Evolutionary conservation across 345 rosid species (phyloP).

Genomic region (Noccaea caerulescens): DNA sequence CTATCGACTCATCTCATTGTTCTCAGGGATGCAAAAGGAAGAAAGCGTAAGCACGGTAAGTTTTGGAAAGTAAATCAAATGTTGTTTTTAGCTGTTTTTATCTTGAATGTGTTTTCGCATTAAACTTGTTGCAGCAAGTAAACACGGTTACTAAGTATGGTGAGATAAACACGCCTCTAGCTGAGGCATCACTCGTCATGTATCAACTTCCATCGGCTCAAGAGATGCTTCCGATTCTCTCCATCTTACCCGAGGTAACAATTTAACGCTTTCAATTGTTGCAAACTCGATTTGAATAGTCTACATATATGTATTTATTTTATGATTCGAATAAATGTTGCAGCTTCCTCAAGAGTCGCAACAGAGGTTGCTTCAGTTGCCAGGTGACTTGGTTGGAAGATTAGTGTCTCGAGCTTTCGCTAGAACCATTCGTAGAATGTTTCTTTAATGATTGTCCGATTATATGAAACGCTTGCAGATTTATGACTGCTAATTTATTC

Average conservation of each 20-base stretch:
- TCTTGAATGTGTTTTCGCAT: background rate
- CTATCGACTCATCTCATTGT: constrained; percentile 63
- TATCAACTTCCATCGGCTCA: constrained; percentile 60
- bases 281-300: background rate
- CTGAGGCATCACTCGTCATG: constrained; percentile 49
- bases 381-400: constrained; percentile 72
- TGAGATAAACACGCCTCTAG: constrained; percentile 41
- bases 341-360: constrained; percentile 87
- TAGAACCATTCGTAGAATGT: constrained; percentile 70
- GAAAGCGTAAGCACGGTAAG: constrained; percentile 51
- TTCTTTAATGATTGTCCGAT: constrained; percentile 49
- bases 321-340: constrained; percentile 11
- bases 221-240: constrained; percentile 69
- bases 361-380: constrained; percentile 73
- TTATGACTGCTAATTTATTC: background rate
- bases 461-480: background rate
- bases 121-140: constrained; percentile 50
- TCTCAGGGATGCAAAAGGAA: constrained; percentile 56
- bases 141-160: constrained; percentile 36
- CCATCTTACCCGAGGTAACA: constrained; percentile 75
- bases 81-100: background rate
- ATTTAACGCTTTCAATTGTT: constrained; percentile 11
- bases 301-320: background rate
- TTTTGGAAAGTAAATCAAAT: background rate
- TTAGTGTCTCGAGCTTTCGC: constrained; percentile 78